These are phyloP conservation scores for Kwoniella newhampshirensis DNA, from an alignment of 768 basidiomycete genomes.

Conservation along the genomic window DNA sequence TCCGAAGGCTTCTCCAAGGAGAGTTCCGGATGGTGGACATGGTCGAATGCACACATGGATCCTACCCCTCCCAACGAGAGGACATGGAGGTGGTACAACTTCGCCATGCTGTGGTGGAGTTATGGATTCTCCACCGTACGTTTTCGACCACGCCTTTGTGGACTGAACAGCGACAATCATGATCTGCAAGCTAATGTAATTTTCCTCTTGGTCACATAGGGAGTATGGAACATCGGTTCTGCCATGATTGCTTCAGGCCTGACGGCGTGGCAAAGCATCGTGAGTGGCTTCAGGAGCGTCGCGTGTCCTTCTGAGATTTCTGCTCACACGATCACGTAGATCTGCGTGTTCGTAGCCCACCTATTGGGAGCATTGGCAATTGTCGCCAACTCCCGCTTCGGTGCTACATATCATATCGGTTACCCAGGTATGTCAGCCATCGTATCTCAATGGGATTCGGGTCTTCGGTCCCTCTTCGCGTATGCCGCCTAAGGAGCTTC, in stretches of 20 bases:
- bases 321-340: neutral
- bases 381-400: conserved; percentile 11
- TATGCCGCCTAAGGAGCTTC: too few relatives aligned
- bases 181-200: too few relatives aligned
- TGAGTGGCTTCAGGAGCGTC: neutral
- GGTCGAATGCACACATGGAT: conserved; percentile 17
- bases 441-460: too few relatives aligned
- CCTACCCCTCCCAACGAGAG: conserved; percentile 16
- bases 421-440: too few relatives aligned
- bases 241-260: conserved; percentile 12
- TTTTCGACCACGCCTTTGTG: too few relatives aligned
- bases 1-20: conserved; percentile 1
- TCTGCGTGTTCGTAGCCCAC: conserved; percentile 18
- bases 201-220: neutral
- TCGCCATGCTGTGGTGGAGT: conserved; percentile 2
- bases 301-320: too few relatives aligned
- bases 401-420: too few relatives aligned
- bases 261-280: conserved; percentile 7
- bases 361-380: conserved; percentile 13
- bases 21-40: conserved; percentile 4
- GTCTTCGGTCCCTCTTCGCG: too few relatives aligned
- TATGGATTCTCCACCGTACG: conserved; percentile 11
- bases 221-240: conserved; percentile 13
- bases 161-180: too few relatives aligned
- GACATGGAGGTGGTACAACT: conserved; percentile 13